Evolutionary conservation across 1,139 yeast genomes (phyloP).

Genomic region (Geotrichum bryndzae): DNA sequence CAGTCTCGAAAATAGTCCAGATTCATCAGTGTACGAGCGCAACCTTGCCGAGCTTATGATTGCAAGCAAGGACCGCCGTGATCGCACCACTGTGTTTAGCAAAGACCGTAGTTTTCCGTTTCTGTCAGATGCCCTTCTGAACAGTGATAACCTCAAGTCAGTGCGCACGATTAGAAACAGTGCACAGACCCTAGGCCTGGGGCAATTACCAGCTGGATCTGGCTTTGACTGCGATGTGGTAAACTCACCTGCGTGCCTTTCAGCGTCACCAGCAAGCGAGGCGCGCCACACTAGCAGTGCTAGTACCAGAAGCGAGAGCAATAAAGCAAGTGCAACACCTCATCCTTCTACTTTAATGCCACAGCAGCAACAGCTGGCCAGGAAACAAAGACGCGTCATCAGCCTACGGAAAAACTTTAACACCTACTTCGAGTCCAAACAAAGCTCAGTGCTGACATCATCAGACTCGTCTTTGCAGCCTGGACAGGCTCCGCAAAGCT

Average conservation of each 20-base stretch:
- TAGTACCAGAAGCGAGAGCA: background rate
- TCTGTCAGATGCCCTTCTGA: background rate
- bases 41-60: background rate
- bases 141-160: background rate
- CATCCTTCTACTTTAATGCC: background rate
- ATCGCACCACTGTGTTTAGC: background rate
- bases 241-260: background rate
- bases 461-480: background rate
- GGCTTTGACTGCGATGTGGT: background rate
- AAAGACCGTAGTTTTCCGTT: background rate
- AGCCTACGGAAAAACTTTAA: conserved; percentile 4
- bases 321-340: conserved; percentile 1
- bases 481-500: background rate
- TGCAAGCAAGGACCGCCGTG: background rate
- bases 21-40: background rate
- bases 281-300: background rate
- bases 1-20: conserved; percentile 15
- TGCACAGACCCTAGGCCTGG: background rate
- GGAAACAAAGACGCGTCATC: conserved; percentile 10
- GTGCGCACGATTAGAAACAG: background rate
- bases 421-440: background rate
- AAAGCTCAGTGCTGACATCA: background rate
- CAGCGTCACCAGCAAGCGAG: background rate
- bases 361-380: background rate
- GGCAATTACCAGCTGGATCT: background rate